Conservation (phyloP, 306 rosid species). For the Cucurbita moschata region DNA sequence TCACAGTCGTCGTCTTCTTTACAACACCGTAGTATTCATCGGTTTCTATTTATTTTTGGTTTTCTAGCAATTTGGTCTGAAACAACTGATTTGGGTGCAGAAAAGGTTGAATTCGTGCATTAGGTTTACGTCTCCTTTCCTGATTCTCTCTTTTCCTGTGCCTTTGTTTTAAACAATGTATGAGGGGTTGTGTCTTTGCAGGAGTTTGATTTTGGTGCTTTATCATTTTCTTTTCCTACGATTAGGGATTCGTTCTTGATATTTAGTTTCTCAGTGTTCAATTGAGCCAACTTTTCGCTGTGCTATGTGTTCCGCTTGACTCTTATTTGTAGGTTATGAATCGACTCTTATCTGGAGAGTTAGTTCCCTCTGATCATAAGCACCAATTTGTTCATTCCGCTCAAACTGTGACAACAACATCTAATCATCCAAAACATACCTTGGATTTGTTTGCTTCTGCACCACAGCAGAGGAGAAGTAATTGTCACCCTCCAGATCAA, state of each 20-base stretch:
- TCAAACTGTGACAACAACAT: slow-evolving; percentile 37
- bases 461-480: slow-evolving; percentile 85
- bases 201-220: too few species aligned
- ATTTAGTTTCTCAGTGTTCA: too few species aligned
- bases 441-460: slow-evolving; percentile 58
- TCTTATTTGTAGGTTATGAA: neutral
- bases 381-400: neutral
- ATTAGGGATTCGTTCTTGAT: neutral
- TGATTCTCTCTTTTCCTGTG: neutral
- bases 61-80: neutral
- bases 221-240: too few species aligned
- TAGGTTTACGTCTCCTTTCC: neutral
- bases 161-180: too few species aligned
- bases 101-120: neutral
- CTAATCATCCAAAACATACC: slow-evolving; percentile 56
- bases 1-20: neutral
- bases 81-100: neutral
- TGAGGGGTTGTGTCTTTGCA: too few species aligned
- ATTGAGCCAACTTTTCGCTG: too few species aligned
- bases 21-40: neutral
- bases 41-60: neutral
- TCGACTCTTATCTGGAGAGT: neutral
- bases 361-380: neutral
- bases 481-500: slow-evolving; percentile 73
- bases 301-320: neutral